A percentile compares a stretch with the other conserved stretches of the same genome.
Evolutionary conservation across 805 yeast genomes (phyloP).

Genomic region (Saturnispora sekii): DNA sequence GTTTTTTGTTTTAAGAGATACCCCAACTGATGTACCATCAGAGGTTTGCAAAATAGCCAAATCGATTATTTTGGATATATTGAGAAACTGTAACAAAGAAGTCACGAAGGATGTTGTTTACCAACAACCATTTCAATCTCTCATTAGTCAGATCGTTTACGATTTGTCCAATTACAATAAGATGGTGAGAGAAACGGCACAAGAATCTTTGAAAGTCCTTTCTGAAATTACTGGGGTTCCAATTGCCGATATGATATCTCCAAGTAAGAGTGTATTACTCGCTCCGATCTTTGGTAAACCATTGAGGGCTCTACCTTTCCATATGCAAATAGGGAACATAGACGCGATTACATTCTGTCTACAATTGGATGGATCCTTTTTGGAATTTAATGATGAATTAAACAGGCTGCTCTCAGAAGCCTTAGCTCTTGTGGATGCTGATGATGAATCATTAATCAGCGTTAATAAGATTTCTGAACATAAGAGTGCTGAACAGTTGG

Average conservation of each 20-base stretch:
- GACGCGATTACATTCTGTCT: conserved; percentile 94
- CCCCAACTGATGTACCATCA: conserved; percentile 79
- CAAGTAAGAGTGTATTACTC: conserved; percentile 71
- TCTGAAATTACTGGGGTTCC: conserved; percentile 64
- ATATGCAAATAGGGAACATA: conserved; percentile 97
- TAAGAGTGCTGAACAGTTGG: conserved; percentile 78
- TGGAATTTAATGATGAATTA: conserved; percentile 82
- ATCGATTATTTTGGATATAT: conserved; percentile 50
- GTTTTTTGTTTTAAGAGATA: conserved; percentile 83
- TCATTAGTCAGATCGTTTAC: conserved; percentile 82
- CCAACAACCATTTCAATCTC: conserved; percentile 67
- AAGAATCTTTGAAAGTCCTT: conserved; percentile 53
- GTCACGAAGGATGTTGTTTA: conserved; percentile 52
- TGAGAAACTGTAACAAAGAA: conserved; percentile 56
- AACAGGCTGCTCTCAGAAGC: conserved; percentile 83
- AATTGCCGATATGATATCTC: conserved; percentile 64
- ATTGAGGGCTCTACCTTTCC: conserved; percentile 89
- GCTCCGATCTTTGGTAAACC: conserved; percentile 98
- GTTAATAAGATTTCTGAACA: conserved; percentile 80
- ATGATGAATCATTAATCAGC: conserved; percentile 88
- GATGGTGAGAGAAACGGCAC: conserved; percentile 74
- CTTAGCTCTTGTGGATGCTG: conserved; percentile 91
- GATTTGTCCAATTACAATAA: conserved; percentile 86
- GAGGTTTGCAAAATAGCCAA: conserved; percentile 67
- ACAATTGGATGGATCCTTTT: conserved; percentile 67